These are phyloP conservation scores for Diospyros lotus DNA, from an alignment of 148 eudicot species.

Conservation along the genomic window DNA sequence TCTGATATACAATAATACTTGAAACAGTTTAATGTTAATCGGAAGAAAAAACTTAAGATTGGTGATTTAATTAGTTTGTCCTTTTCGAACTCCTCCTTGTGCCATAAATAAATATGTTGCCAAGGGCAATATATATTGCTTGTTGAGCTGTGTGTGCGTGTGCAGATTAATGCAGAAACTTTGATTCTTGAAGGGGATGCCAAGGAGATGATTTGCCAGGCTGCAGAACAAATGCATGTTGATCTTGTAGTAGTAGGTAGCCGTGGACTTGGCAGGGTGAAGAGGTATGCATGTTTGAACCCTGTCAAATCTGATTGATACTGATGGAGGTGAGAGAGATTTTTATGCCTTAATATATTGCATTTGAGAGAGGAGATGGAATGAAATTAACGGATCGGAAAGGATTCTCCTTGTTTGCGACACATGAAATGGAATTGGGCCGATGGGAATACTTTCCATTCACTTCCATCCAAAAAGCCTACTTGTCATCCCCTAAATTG, in stretches of 20 bases:
- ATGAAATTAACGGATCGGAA: too few relatives aligned
- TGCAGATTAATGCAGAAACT: conserved; percentile 45
- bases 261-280: conserved; percentile 62
- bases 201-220: conserved; percentile 61
- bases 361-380: too few relatives aligned
- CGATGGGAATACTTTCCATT: too few relatives aligned
- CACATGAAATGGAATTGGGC: too few relatives aligned
- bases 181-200: conserved; percentile 46
- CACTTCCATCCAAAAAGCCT: too few relatives aligned
- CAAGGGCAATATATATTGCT: neutral
- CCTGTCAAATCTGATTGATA: neutral
- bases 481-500: too few relatives aligned
- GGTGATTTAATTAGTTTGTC: neutral
- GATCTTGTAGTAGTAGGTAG: conserved; percentile 75
- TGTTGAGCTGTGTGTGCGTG: neutral
- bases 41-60: neutral
- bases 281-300: conserved; percentile 30
- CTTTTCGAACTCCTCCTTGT: neutral
- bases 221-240: conserved; percentile 49
- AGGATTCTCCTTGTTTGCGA: too few relatives aligned
- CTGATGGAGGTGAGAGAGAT: neutral
- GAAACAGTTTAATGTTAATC: neutral
- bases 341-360: too few relatives aligned
- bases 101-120: neutral
- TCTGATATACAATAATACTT: neutral